Base-by-base conservation (phyloP, 257 asterid genomes). In the Solanum boliviense region DNA sequence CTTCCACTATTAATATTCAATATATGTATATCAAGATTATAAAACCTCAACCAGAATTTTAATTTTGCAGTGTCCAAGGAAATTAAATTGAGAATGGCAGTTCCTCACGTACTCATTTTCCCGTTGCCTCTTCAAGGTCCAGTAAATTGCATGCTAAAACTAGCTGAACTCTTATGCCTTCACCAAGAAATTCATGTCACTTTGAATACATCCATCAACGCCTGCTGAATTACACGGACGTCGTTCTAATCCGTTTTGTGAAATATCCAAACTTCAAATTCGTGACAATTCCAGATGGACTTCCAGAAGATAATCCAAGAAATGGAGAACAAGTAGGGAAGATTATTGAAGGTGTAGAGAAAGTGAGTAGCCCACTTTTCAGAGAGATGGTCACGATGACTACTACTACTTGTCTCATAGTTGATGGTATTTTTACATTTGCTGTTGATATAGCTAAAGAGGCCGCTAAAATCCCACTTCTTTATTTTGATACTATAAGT, bases 141-240 rank as follows among this genome's bases (percentile, higher is more conserved):
- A 74, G 91, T 91, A 2, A 89, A 91, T 56, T 87, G 90, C 89
- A 91, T 89, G 89, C 84, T 89, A 78, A 91, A 91, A 71, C 87
- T 91, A 13, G 89, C 92, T 23, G 89, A 91, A 72, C 87, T 91
- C 44, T 36, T 91, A 0, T 89, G 89, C 83, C 87, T 89, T 67
- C 38, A 86, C 67, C 67, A 79, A 44, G 84, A 86, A 7, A 52
- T 88, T 39, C 52, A 76, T 29, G 12, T 89, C 83, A 89, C 91
- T 20, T 90, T 35, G 32, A 68, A 3, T 12, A 20, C 31, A 85
- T 87, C 84, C 83, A 88, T 29, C 48, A 32, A 25, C 85, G 92
- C 75, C 83, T 91, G 13, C 39, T 83, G 16, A 83, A 78, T 21
- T 76, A 68, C 87, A 60, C 91, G 74, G 68, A 89, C 20, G 60